Percentiles rank a stretch among this genome's conserved stretches.
Conservation (phyloP, 129 eudicot species). For the Helichrysum umbraculigerum region DNA sequence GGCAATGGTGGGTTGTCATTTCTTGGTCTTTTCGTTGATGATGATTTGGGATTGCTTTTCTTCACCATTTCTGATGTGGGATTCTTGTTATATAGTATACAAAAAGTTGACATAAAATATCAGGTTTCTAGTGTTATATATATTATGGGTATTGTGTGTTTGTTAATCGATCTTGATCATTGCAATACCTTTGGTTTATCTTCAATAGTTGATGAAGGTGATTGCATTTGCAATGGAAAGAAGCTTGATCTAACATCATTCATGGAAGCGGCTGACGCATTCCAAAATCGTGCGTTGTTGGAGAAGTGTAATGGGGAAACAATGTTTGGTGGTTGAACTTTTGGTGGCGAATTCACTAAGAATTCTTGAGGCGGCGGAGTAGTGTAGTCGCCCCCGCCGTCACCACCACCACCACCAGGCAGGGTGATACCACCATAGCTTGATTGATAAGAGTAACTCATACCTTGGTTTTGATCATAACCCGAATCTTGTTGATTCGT, state of each 20-base stretch:
- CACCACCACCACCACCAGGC: conserved; percentile 18
- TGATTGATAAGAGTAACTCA: conserved; percentile 38
- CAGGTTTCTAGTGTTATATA: conserved; percentile 19
- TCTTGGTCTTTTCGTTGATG: conserved; percentile 75
- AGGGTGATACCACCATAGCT: conserved; percentile 31
- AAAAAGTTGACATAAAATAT: conserved; percentile 31
- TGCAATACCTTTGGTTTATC: conserved; percentile 76
- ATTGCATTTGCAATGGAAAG: conserved; percentile 61
- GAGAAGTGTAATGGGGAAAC: conserved; percentile 38
- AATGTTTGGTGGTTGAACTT: conserved; percentile 29
- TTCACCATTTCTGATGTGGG: conserved; percentile 46
- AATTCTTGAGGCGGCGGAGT: conserved; percentile 39
- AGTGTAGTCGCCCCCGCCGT: conserved; percentile 29
- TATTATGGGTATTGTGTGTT: conserved; percentile 1
- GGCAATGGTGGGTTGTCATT: conserved; percentile 88
- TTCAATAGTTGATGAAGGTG: conserved; percentile 53
- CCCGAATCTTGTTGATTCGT: conserved; percentile 43
- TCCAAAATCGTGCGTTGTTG: conserved; percentile 73
- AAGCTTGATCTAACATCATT: conserved; percentile 57
- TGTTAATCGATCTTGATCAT: conserved; percentile 14
- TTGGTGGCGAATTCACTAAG: conserved; percentile 44
- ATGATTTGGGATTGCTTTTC: conserved; percentile 50
- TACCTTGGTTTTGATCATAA: conserved; percentile 40
- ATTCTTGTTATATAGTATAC: conserved; percentile 43
- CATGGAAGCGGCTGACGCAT: conserved; percentile 56